Evolutionary conservation across 192 early-diverging fungal species (phyloP).

Genomic region (Phlyctochytrium arcticum): DNA sequence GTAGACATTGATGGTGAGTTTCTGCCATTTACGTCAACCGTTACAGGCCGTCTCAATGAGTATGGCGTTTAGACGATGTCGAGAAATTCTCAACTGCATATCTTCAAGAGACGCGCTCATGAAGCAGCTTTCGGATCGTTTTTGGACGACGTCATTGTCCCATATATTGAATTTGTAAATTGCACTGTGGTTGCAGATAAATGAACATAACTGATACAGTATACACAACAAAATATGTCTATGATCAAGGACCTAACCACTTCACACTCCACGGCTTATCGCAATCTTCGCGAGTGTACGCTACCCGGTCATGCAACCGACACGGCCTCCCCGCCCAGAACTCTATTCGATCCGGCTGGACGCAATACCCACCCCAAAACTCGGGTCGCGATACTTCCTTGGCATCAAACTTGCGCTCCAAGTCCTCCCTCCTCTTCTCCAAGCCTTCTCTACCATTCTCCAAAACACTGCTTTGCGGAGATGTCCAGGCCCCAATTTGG

Average conservation of each 20-base stretch:
- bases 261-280: slow-evolving; percentile 3
- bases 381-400: slow-evolving; percentile 37
- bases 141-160: too few relatives aligned
- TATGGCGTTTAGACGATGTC: slow-evolving; percentile 20
- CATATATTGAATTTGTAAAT: too few relatives aligned
- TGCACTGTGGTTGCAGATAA: too few relatives aligned
- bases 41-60: too few relatives aligned
- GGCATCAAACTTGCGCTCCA: slow-evolving; percentile 20
- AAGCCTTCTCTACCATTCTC: slow-evolving; percentile 27
- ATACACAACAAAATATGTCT: background rate
- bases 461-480: slow-evolving; percentile 22
- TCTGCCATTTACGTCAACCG: background rate
- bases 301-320: slow-evolving; percentile 40
- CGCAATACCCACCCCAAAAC: slow-evolving; percentile 52
- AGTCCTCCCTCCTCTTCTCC: slow-evolving; percentile 19
- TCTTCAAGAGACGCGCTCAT: too few relatives aligned
- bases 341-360: slow-evolving; percentile 45
- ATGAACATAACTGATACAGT: too few relatives aligned
- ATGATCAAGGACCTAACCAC: slow-evolving; percentile 20
- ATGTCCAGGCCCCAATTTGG: slow-evolving; percentile 47
- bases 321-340: slow-evolving; percentile 51
- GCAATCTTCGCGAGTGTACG: slow-evolving; percentile 4
- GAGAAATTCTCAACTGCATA: slow-evolving; percentile 14
- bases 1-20: slow-evolving; percentile 27
- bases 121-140: too few relatives aligned